A percentile compares a stretch with the other conserved stretches of the same genome.
Conservation (phyloP, 2,329 filamentous ascomycete species). For the Claviceps sp. region DNA sequence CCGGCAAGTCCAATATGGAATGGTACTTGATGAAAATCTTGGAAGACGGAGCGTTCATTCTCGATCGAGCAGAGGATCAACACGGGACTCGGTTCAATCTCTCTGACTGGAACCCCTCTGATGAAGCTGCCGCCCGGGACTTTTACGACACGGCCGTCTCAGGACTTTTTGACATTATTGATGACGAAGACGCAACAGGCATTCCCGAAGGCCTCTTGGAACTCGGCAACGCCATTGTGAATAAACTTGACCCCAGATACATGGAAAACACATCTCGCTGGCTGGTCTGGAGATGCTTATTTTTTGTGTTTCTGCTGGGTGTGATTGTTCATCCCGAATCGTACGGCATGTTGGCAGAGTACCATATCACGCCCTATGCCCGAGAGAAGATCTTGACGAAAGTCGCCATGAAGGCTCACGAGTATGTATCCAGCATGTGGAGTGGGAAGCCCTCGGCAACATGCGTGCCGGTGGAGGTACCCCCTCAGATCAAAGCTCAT, state of each 20-base stretch:
- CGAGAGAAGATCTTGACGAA: conserved; percentile 70
- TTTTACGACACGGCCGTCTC: conserved; percentile 78
- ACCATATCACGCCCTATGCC: conserved; percentile 84
- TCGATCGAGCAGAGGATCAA: conserved; percentile 75
- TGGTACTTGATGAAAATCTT: conserved; percentile 91
- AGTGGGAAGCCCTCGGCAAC: conserved; percentile 50
- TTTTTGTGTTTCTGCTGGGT: conserved; percentile 72
- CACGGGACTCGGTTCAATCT: conserved; percentile 58
- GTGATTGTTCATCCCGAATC: conserved; percentile 83
- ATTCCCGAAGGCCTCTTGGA: conserved; percentile 78
- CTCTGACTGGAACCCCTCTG: conserved; percentile 60
- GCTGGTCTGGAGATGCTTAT: conserved; percentile 84
- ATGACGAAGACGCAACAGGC: conserved; percentile 70
- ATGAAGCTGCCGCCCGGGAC: conserved; percentile 70
- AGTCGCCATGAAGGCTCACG: conserved; percentile 67
- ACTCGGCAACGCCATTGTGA: conserved; percentile 71
- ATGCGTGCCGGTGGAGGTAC: conserved; percentile 30
- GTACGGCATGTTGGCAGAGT: conserved; percentile 66
- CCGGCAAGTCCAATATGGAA: conserved; percentile 78
- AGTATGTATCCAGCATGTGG: conserved; percentile 68
- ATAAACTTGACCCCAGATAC: conserved; percentile 58
- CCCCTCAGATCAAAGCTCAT: conserved; percentile 50
- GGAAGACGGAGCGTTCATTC: conserved; percentile 79
- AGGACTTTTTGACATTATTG: conserved; percentile 72
- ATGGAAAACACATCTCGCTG: conserved; percentile 67